Evolutionary conservation across 2,329 filamentous ascomycete species (phyloP).

Genomic region (Coleophoma cylindrospora): DNA sequence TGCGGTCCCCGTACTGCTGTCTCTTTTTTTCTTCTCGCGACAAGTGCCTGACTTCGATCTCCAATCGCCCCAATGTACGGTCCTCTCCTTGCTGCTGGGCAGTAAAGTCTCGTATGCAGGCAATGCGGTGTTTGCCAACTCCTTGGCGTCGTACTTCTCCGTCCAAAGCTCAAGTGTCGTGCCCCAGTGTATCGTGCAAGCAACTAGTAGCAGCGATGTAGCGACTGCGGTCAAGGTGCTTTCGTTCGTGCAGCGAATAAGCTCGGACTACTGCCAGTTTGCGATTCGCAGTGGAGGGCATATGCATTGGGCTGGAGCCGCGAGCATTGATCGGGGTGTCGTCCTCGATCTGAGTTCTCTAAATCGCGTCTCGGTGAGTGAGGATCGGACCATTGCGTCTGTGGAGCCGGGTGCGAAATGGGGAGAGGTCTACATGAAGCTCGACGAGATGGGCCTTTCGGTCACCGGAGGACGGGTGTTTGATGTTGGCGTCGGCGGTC

Average conservation of each 20-base stretch:
- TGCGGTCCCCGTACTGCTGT: not conserved
- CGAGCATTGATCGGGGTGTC: constrained; percentile 39
- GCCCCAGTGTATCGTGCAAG: constrained; percentile 23
- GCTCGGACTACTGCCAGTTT: constrained; percentile 32
- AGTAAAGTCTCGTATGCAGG: constrained; percentile 3
- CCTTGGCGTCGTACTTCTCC: constrained; percentile 9
- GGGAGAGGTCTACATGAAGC: constrained; percentile 28
- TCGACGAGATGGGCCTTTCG: constrained; percentile 25
- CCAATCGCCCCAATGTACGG: not conserved
- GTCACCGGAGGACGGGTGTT: constrained; percentile 30
- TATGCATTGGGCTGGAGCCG: constrained; percentile 45
- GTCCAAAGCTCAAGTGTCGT: constrained; percentile 10
- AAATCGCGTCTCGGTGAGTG: constrained; percentile 6
- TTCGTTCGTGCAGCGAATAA: not conserved
- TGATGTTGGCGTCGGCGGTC: constrained; percentile 30
- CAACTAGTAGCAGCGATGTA: constrained; percentile 17
- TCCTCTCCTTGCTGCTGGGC: not conserved
- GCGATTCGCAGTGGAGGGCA: constrained; percentile 53
- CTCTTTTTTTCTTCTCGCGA: not conserved
- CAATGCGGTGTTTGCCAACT: constrained; percentile 3
- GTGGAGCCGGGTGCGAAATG: constrained; percentile 31
- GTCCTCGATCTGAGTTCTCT: constrained; percentile 37
- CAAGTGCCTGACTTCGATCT: not conserved
- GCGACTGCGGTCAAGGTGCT: constrained; percentile 9
- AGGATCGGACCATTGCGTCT: constrained; percentile 19